Conservation (phyloP, 2,329 filamentous ascomycete species). For the Beauveria medogensis region DNA sequence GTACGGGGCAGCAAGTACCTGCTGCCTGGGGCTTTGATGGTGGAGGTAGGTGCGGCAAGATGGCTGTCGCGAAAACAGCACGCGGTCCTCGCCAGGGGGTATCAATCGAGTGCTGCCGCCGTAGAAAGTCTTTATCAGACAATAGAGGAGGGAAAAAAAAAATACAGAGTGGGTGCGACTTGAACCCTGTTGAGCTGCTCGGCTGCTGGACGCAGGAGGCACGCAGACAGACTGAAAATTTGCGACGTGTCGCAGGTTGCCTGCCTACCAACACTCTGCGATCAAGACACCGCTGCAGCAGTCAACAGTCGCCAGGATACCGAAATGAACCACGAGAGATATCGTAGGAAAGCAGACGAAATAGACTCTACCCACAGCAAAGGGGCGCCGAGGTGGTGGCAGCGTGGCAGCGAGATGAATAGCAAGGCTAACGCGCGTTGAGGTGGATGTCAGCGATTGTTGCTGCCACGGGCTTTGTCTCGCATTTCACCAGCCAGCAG, state of each 20-base stretch:
- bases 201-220: neutral
- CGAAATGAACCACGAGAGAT: neutral
- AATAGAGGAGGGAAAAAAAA: neutral
- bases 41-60: constrained; percentile 4
- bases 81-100: neutral
- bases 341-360: neutral
- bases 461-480: constrained; percentile 5
- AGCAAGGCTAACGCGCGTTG: constrained; percentile 11
- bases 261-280: neutral
- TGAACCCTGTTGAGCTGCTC: neutral
- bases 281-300: neutral
- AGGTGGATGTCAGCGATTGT: constrained; percentile 11
- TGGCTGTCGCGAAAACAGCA: constrained; percentile 6
- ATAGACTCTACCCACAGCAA: constrained; percentile 4
- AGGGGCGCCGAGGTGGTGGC: constrained; percentile 6
- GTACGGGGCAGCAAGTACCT: neutral
- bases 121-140: neutral
- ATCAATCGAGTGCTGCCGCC: neutral
- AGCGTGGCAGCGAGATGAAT: constrained; percentile 10
- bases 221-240: neutral
- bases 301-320: neutral
- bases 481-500: constrained; percentile 3
- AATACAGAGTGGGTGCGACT: neutral
- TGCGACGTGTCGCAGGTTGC: constrained; percentile 1
- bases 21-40: constrained; percentile 1